Base-by-base conservation (phyloP, 2,329 filamentous ascomycete species). In the Trichoderma polysporum region DNA sequence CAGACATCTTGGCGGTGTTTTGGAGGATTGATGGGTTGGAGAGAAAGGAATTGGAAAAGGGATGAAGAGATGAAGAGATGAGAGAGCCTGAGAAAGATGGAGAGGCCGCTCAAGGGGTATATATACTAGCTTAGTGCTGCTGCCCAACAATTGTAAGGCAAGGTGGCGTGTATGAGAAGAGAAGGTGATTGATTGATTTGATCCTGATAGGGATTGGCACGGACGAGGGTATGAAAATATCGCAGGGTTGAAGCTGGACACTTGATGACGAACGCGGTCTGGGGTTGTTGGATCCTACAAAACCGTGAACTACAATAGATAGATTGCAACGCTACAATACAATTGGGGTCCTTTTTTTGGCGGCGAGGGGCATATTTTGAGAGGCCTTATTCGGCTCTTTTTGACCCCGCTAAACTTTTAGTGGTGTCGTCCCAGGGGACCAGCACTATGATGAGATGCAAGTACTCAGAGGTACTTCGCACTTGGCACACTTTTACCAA, bases 1-100 rank as follows among this genome's bases (percentile, higher is more conserved):
- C 88, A 77, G 92, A 86, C 92, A 96, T 96, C 68, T 74, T 87
- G 81, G 31, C 10, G 35, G 59, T 29, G 33, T 13, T 31, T 53
- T 53, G 19, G 29, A 27, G 41, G 49, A 60, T 66, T 66, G 17
- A 22, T 53, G 45, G 35, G 45, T 45, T 49, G 27, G 27, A 33
- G 29, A 22, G 53, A 41, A 19, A 27, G 33, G 29, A 56, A 45
- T 22, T 9, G 12, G 41, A 45, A 45, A 45, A 45, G 41, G 41
- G 41, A 19, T 45, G 41, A 19, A 41, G 53, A 17, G 45, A 54
- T 56, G 47, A 39, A 15, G 27, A 65, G 57, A 31, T 49, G 41
- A 47, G 41, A 7, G 25, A 50, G 22, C n/a, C n/a, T 35, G 15
- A 45, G 39, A 45, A 45, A 45, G 56, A 58, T 41, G 39, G 57